Conservation (phyloP, 192 early-diverging fungal genomes). For the Spinellus fusiger region DNA sequence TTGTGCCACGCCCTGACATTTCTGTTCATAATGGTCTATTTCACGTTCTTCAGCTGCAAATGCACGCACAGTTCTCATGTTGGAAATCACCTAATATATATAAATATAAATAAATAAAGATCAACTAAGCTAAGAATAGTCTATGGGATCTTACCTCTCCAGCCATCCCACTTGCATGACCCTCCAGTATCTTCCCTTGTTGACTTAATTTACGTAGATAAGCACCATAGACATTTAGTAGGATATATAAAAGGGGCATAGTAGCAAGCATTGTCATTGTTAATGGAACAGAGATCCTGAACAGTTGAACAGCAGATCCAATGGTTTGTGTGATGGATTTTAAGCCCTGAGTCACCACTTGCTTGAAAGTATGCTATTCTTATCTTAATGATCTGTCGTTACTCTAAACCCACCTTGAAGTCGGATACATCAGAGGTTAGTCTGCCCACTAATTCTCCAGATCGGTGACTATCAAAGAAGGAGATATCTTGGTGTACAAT, state of each 20-base stretch:
- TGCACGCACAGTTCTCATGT: conserved; percentile 56
- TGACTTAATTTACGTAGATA: conserved; percentile 46
- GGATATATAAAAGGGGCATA: conserved; percentile 45
- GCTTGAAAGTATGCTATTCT: conserved; percentile 47
- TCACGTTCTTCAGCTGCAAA: conserved; percentile 55
- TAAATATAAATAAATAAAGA: not conserved
- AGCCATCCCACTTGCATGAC: conserved; percentile 45
- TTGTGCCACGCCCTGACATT: conserved; percentile 33
- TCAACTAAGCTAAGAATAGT: not conserved
- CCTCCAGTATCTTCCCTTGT: conserved; percentile 38
- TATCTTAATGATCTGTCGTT: no score
- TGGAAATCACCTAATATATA: conserved; percentile 33
- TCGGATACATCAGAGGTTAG: conserved; percentile 51
- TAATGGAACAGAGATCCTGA: conserved; percentile 46
- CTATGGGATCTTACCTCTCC: conserved; percentile 35
- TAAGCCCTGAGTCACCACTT: conserved; percentile 55
- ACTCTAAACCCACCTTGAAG: conserved; percentile 35
- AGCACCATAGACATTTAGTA: conserved; percentile 47
- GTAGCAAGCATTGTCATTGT: conserved; percentile 45
- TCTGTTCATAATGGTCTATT: conserved; percentile 36
- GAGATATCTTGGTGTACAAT: conserved; percentile 55
- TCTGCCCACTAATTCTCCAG: conserved; percentile 47
- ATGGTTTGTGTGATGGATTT: conserved; percentile 45
- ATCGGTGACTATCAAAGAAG: conserved; percentile 53
- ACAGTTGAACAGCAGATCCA: conserved; percentile 49